A percentile compares a stretch with the other conserved stretches of the same genome.
phyloP scores from a whole-genome alignment of 2,329 filamentous ascomycete genomes.

The Nemania diffusa region DNA sequence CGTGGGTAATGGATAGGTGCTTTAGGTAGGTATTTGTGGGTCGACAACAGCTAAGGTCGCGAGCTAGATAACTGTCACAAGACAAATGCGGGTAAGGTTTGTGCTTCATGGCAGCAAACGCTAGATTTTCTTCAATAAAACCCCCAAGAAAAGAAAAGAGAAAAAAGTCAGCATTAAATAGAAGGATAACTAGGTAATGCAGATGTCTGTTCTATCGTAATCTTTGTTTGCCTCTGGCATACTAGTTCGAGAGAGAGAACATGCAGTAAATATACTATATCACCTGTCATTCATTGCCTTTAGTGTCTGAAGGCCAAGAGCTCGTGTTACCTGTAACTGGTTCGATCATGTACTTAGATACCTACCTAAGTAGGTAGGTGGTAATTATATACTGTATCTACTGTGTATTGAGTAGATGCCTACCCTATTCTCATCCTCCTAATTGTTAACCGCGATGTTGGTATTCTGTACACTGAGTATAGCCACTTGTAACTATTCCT shows the following conservation, averaged over 20 bases:
- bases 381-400: too few species aligned
- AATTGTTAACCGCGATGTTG: too few species aligned
- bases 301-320: too few species aligned
- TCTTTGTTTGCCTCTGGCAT: background rate
- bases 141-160: background rate
- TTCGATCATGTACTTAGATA: background rate
- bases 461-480: too few species aligned
- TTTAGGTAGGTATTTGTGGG: background rate
- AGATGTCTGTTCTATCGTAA: background rate
- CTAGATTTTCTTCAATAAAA: too few species aligned
- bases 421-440: too few species aligned
- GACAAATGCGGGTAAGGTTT: background rate
- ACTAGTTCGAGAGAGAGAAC: background rate
- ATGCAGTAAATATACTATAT: too few species aligned
- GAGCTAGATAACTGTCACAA: background rate
- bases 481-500: background rate
- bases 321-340: too few species aligned
- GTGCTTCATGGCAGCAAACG: background rate
- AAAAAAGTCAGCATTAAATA: background rate
- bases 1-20: too few species aligned
- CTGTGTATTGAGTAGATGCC: too few species aligned
- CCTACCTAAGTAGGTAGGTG: background rate
- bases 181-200: background rate
- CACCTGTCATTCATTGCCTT: too few species aligned
- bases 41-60: background rate